phyloP scores from a whole-genome alignment of 1,284 basidiomycete species.

The Termitomyces sp. region DNA sequence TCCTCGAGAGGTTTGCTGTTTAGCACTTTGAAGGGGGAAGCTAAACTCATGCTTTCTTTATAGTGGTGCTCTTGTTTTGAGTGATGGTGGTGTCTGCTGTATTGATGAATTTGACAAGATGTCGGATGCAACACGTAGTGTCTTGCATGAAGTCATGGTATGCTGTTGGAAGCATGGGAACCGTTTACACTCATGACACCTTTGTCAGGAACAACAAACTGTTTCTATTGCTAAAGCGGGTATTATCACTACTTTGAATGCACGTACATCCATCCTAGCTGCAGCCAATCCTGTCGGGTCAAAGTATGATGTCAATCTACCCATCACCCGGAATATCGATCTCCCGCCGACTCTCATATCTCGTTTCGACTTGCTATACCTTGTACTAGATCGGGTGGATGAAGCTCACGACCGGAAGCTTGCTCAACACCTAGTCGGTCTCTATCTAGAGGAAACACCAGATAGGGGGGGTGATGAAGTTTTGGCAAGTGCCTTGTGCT shows the following conservation, averaged over 20 bases:
- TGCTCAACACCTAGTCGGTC: constrained; percentile 88
- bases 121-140: constrained; percentile 94
- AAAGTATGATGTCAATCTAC: constrained; percentile 87
- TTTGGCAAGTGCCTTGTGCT: constrained; percentile 49
- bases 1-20: constrained; percentile 79
- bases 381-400: constrained; percentile 94
- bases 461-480: constrained; percentile 67
- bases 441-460: constrained; percentile 92
- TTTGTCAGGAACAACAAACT: constrained; percentile 94
- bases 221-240: constrained; percentile 99
- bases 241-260: constrained; percentile 98
- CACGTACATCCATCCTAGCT: constrained; percentile 93
- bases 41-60: constrained; percentile 4
- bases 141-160: constrained; percentile 99
- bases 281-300: constrained; percentile 97
- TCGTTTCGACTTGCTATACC: constrained; percentile 96
- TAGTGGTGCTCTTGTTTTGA: constrained; percentile 93
- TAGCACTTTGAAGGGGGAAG: background rate
- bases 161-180: constrained; percentile 16
- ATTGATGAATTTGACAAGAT: constrained; percentile 99
- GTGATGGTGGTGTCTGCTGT: constrained; percentile 97
- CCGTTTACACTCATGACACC: background rate
- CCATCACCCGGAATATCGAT: constrained; percentile 86
- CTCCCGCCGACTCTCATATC: constrained; percentile 97
- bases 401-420: constrained; percentile 86